Conservation (phyloP, 371 early-diverging fungal species). For the Globomyces sp. region DNA sequence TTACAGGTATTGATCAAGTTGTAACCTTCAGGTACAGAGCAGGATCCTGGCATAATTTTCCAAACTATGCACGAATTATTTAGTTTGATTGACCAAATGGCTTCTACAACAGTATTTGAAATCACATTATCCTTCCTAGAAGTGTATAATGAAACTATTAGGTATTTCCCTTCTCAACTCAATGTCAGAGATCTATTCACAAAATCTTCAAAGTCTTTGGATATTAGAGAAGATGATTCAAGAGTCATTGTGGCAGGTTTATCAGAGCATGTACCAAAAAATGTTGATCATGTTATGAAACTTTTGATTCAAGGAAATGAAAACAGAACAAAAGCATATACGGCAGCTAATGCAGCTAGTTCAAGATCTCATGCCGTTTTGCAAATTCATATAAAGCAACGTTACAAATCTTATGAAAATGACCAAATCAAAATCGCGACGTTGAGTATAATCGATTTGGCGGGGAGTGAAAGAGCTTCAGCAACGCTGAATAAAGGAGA, state of each 20-base stretch:
- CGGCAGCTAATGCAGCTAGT: slow-evolving; percentile 91
- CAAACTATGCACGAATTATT: slow-evolving; percentile 66
- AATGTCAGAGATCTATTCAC: slow-evolving; percentile 63
- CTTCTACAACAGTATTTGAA: slow-evolving; percentile 49
- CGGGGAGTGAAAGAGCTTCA: slow-evolving; percentile 49
- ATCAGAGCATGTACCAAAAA: slow-evolving; percentile 40
- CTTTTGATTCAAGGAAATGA: slow-evolving; percentile 44
- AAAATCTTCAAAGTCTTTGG: slow-evolving; percentile 39
- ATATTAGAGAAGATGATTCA: slow-evolving; percentile 62
- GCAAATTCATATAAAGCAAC: slow-evolving; percentile 9
- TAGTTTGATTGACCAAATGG: slow-evolving; percentile 43
- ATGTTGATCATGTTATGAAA: slow-evolving; percentile 25
- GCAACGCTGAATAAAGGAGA: slow-evolving; percentile 60
- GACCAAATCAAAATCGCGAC: slow-evolving; percentile 22
- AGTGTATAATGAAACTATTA: slow-evolving; percentile 86
- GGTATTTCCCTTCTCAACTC: too few species aligned
- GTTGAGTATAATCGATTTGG: slow-evolving; percentile 49
- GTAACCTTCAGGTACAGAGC: slow-evolving; percentile 56
- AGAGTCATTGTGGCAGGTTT: slow-evolving; percentile 50
- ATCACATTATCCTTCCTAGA: slow-evolving; percentile 72
- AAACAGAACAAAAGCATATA: slow-evolving; percentile 88
- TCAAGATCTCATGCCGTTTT: slow-evolving; percentile 99
- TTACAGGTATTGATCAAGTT: slow-evolving; percentile 45
- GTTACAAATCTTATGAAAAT: background rate
- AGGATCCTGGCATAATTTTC: slow-evolving; percentile 67